Conservation (phyloP, 345 rosid species). For the Eucalyptus regnans region DNA sequence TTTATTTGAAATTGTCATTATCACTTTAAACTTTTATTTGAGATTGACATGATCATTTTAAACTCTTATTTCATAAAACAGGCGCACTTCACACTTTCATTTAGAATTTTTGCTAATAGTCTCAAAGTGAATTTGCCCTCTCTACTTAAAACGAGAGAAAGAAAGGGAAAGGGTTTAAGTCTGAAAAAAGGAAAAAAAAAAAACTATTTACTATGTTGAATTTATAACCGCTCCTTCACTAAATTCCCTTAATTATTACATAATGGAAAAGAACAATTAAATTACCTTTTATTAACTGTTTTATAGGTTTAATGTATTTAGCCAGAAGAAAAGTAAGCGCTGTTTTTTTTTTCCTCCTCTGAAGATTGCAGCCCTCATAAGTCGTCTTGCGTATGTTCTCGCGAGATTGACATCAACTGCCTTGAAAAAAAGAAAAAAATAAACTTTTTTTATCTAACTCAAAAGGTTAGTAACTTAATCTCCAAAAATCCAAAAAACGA, state of each 20-base stretch:
- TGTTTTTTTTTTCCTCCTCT: no score
- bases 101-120: neutral
- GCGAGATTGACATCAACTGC: no score
- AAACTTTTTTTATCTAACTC: neutral
- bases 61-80: no score
- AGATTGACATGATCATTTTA: no score
- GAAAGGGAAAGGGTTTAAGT: neutral
- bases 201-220: neutral
- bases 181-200: neutral
- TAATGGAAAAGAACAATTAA: neutral
- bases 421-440: fast-evolving
- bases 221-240: neutral
- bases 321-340: no score
- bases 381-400: no score
- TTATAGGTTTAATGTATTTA: no score
- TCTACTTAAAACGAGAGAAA: neutral
- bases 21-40: no score
- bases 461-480: neutral
- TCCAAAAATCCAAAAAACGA: neutral
- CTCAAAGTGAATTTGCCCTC: neutral
- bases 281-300: neutral
- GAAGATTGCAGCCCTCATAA: no score
- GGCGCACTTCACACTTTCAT: fast-evolving
- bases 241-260: neutral
- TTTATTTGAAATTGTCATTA: no score